Conservation (phyloP, 2,329 filamentous ascomycete species). For the Fusarium sp. region DNA sequence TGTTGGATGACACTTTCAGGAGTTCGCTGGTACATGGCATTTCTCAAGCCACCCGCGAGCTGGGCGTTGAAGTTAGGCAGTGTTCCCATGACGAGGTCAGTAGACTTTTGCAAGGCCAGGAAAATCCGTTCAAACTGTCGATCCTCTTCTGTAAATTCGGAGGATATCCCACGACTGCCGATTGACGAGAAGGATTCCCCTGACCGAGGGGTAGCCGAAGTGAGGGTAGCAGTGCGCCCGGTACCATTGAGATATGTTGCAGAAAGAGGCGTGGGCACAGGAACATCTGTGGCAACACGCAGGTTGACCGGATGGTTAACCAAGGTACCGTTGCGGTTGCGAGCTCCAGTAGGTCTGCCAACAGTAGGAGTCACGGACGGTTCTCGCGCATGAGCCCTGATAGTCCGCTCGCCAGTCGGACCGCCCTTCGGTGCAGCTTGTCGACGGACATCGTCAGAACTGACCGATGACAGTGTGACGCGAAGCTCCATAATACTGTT, state of each 20-base stretch:
- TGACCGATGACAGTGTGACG: constrained; percentile 60
- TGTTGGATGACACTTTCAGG: constrained; percentile 71
- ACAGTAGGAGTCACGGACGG: constrained; percentile 66
- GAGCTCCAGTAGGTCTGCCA: constrained; percentile 57
- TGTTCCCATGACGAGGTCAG: constrained; percentile 77
- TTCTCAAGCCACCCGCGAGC: constrained; percentile 72
- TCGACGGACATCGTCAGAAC: constrained; percentile 44
- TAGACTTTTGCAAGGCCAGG: constrained; percentile 77
- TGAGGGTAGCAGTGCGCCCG: constrained; percentile 64
- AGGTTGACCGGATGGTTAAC: constrained; percentile 66
- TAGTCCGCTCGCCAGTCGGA: constrained; percentile 58
- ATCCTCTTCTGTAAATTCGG: constrained; percentile 81
- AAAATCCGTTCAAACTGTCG: constrained; percentile 86
- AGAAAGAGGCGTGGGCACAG: constrained; percentile 51
- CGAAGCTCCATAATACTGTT: constrained; percentile 76
- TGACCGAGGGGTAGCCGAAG: constrained; percentile 79
- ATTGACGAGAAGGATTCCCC: constrained; percentile 81
- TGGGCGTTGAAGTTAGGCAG: constrained; percentile 78
- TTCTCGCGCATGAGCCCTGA: constrained; percentile 64
- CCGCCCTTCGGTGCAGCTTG: constrained; percentile 29
- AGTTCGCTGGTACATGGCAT: constrained; percentile 70
- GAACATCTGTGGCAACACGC: constrained; percentile 67
- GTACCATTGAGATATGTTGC: constrained; percentile 62
- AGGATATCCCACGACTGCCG: constrained; percentile 58
- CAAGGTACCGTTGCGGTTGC: constrained; percentile 54